Base-by-base conservation (phyloP, 371 early-diverging fungal genomes). In the Mucor irregularis region DNA sequence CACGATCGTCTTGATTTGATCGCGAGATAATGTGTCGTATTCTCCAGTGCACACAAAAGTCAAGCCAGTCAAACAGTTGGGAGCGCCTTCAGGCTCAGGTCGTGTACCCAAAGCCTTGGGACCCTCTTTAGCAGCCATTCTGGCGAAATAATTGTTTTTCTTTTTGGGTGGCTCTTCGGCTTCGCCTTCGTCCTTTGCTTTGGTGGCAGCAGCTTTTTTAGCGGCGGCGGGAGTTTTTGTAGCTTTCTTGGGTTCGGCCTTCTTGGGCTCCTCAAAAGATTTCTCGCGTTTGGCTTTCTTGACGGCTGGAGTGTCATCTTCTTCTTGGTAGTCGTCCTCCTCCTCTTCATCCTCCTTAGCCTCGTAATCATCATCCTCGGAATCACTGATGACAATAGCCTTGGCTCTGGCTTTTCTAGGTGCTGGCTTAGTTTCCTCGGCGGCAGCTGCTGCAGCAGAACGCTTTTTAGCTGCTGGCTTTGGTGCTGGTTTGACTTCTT, bases 31-130 rank as follows among this genome's bases (percentile, higher is more conserved):
- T 1, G 89, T 85, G 6, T 81, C 76, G 19, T 94, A 76, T 49
- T 96, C 91, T 30, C 99, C 99, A 3, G 95, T 92, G 29, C 96
- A 82, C 0, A 99, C 99, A 85, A 99, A 98, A 0, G 95, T 88
- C 49, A 84, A 58, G 6, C 90, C 92, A 17, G 63, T 68, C 6
- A 97, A 75, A 42, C 97, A 96, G 58, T 89, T 88, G 5, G 78
- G 80, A 16, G 76, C 83, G 7, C 96, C 96, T 14, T 78, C 80
- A 5, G 96, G 95, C 7, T 90, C 69, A 40, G 87, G 83, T 49
- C 90, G 88, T 14, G 88, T 82, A 16, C 93, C 93, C 1, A 89
- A 80, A 2, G 88, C 84, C 17, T 72, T 64, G 0, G 91, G 90
- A 4, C 79, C 82, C 7, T 80, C 71, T 45, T 74, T 67, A 25